Evolutionary conservation across 2,329 filamentous ascomycete species (phyloP), one percentile per base, ranked within the genome.

Genomic region (Emergomyces orientalis): DNA sequence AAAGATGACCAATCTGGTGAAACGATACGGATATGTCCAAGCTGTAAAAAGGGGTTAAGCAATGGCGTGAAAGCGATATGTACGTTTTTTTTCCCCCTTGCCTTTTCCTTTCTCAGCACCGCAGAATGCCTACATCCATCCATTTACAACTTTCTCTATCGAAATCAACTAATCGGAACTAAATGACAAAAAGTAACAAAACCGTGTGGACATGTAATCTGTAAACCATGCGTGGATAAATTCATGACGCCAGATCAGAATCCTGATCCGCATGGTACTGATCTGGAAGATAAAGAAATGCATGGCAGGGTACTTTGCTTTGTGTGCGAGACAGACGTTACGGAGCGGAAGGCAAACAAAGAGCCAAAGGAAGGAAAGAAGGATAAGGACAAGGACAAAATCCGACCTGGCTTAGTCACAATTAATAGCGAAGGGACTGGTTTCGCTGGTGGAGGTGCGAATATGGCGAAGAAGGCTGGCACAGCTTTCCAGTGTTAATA

Each of bases 161-260:
- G 37, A 59, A 45, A 13, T 17, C 25, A 7, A 47, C 30, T 47
- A 34, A 59, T 32, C 51, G 7, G 32, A 54, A 11, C 17, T 34
- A 58, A 59, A 59, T 13, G 3, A 58, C n/a, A 43, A 60, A 32
- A 60, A 80, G 78, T 97, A 60, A 87, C 90, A 1, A 92, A 90
- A 73, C 89, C 90, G 0, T 99, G 93, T 70, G 93, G 93, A 0
- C 93, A 99, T 73, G 91, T 97, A 0, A 76, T 97, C 27, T 99
- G 93, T 75, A 88, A 89, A 69, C 87, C 84, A 47, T 97, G 93
- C 71, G 88, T 92, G 19, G 84, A 87, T 62, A 89, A 91, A 71
- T 96, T 97, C 74, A 87, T 97, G 81, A 82, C 82, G 8, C 82
- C 85, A 5, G 51, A 78, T 75, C 62, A 80, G 71, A 67, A 79